Conservation (phyloP, 768 basidiomycete species). For the Kwoniella shandongensis region DNA sequence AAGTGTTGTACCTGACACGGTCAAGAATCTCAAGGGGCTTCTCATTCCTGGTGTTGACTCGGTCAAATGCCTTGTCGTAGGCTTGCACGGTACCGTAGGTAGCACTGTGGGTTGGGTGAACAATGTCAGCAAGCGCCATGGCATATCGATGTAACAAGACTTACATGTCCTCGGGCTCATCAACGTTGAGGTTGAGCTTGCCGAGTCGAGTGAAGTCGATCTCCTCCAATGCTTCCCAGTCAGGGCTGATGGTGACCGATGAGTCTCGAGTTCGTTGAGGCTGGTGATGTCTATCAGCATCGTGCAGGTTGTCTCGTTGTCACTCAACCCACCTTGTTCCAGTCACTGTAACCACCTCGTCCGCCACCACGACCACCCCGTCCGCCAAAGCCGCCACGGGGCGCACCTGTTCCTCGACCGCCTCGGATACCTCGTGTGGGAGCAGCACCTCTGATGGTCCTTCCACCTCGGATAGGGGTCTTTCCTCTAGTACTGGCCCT, state of each 20-base stretch:
- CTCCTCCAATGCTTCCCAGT: constrained; percentile 96
- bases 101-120: constrained; percentile 16
- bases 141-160: constrained; percentile 44
- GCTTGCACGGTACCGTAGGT: constrained; percentile 83
- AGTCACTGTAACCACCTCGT: constrained; percentile 63
- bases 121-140: background rate
- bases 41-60: constrained; percentile 89
- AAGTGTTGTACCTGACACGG: constrained; percentile 94
- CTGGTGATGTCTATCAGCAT: constrained; percentile 8
- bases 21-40: constrained; percentile 87
- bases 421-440: constrained; percentile 56
- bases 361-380: constrained; percentile 42
- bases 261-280: constrained; percentile 85
- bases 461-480: constrained; percentile 19
- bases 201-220: constrained; percentile 89
- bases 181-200: constrained; percentile 90
- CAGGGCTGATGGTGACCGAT: constrained; percentile 84
- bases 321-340: constrained; percentile 85
- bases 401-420: constrained; percentile 30
- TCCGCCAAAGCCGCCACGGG: constrained; percentile 33
- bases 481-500: constrained; percentile 26
- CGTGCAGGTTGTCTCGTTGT: background rate
- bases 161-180: constrained; percentile 85
- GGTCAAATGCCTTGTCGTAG: constrained; percentile 94
- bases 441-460: constrained; percentile 33